phyloP scores from a whole-genome alignment of 495 filamentous ascomycete species.

The Daldinia concentrica region DNA sequence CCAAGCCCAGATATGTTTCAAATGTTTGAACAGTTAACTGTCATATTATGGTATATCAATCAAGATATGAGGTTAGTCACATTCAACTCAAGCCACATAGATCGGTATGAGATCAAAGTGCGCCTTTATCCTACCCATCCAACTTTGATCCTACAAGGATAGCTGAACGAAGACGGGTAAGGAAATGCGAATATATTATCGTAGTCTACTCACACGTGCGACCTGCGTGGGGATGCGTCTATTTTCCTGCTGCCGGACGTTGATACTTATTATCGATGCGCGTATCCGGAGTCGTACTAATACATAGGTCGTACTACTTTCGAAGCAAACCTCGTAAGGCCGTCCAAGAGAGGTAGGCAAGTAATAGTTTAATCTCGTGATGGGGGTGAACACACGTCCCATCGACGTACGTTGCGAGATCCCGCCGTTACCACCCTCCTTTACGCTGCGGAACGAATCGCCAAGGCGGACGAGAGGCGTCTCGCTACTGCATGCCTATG shows the following conservation, averaged over 20 bases:
- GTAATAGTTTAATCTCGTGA: conserved; percentile 29
- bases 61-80: conserved; percentile 6
- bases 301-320: conserved; percentile 10
- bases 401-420: conserved; percentile 28
- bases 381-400: conserved; percentile 23
- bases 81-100: not conserved
- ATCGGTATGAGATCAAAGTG: conserved; percentile 9
- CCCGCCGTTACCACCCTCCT: conserved; percentile 38
- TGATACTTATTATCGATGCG: conserved; percentile 32
- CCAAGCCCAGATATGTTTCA: too few species aligned
- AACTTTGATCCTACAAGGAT: conserved; percentile 9
- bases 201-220: conserved; percentile 32
- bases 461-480: conserved; percentile 36
- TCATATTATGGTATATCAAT: not conserved
- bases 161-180: conserved; percentile 5
- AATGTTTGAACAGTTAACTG: too few species aligned
- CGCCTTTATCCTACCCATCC: conserved; percentile 12
- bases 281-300: conserved; percentile 31
- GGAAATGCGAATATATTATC: conserved; percentile 27
- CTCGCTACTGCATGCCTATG: conserved; percentile 36
- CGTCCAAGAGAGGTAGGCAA: not conserved
- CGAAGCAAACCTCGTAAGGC: conserved; percentile 25
- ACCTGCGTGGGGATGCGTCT: conserved; percentile 17
- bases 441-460: conserved; percentile 35
- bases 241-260: conserved; percentile 24